Evolutionary conservation across 139 green algal genomes (phyloP).

Genomic region (Coccomyxa sp.): DNA sequence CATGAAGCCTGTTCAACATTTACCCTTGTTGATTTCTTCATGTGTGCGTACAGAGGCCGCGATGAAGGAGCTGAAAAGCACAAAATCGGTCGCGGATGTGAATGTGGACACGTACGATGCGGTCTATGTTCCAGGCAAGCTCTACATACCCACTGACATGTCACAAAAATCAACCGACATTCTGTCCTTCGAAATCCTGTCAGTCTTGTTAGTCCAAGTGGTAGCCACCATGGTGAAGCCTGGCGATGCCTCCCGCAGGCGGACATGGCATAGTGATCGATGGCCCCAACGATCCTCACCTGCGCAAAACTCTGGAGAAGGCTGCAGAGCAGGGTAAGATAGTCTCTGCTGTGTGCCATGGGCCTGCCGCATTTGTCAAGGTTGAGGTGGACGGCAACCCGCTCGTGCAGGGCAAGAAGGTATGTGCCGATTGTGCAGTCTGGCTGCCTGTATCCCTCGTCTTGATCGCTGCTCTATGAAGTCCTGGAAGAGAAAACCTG

Average conservation of each 20-base stretch:
- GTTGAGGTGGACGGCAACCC: neutral
- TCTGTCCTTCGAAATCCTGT: too few relatives aligned
- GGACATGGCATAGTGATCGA: neutral
- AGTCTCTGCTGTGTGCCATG: neutral
- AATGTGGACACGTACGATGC: neutral
- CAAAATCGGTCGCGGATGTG: neutral
- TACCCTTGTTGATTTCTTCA: neutral
- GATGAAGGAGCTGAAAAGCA: neutral
- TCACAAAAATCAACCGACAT: too few relatives aligned
- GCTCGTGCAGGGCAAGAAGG: neutral
- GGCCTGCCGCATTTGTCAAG: neutral
- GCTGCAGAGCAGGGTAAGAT: neutral
- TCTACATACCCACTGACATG: neutral
- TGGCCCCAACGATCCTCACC: neutral
- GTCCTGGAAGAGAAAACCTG: neutral
- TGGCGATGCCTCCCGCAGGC: neutral
- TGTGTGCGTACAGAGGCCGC: neutral
- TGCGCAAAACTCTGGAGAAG: neutral
- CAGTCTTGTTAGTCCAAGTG: neutral
- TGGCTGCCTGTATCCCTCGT: neutral
- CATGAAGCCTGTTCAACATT: neutral
- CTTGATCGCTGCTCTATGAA: neutral
- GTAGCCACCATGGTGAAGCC: neutral
- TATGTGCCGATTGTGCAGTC: neutral
- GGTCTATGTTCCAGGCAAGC: neutral